Conservation (phyloP, 2,329 filamentous ascomycete species). For the Fusarium dlaminii region DNA sequence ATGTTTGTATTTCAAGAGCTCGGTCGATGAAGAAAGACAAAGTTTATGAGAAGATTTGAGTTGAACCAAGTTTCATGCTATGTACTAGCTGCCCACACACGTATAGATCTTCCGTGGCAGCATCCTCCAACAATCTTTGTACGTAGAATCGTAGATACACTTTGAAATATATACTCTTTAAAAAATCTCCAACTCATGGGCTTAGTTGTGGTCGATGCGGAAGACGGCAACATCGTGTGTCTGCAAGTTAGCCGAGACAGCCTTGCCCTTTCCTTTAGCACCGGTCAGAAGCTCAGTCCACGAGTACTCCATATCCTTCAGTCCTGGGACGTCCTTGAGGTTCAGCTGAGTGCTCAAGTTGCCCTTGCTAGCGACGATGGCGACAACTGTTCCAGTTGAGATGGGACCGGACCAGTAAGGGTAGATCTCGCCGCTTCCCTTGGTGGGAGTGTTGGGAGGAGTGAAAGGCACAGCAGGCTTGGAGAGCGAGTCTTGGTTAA, state of each 20-base stretch:
- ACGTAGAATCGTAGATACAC: not conserved
- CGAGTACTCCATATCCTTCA: slow-evolving; percentile 11
- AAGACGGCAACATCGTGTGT: slow-evolving; percentile 18
- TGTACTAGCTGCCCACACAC: not conserved
- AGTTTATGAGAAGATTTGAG: too few relatives aligned
- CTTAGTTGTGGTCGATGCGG: slow-evolving; percentile 7
- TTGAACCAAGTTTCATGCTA: not conserved
- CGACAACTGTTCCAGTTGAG: slow-evolving; percentile 16
- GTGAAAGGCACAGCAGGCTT: slow-evolving; percentile 25
- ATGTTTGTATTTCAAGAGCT: not conserved
- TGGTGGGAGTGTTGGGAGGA: slow-evolving; percentile 8
- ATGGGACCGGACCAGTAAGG: slow-evolving; percentile 22
- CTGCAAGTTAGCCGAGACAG: slow-evolving; percentile 7
- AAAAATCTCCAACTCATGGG: too few relatives aligned
- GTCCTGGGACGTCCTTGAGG: slow-evolving; percentile 19
- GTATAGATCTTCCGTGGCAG: not conserved
- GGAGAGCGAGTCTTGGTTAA: slow-evolving; percentile 20
- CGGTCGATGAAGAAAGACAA: not conserved
- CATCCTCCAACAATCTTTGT: not conserved
- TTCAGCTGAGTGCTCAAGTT: slow-evolving; percentile 8
- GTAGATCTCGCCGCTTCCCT: slow-evolving; percentile 11
- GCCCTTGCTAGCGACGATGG: slow-evolving; percentile 15
- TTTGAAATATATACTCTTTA: not conserved
- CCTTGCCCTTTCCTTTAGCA: slow-evolving; percentile 16
- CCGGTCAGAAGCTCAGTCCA: slow-evolving; percentile 19